phyloP scores from a whole-genome alignment of 495 filamentous ascomycete genomes.

The Lindgomyces ingoldianus region DNA sequence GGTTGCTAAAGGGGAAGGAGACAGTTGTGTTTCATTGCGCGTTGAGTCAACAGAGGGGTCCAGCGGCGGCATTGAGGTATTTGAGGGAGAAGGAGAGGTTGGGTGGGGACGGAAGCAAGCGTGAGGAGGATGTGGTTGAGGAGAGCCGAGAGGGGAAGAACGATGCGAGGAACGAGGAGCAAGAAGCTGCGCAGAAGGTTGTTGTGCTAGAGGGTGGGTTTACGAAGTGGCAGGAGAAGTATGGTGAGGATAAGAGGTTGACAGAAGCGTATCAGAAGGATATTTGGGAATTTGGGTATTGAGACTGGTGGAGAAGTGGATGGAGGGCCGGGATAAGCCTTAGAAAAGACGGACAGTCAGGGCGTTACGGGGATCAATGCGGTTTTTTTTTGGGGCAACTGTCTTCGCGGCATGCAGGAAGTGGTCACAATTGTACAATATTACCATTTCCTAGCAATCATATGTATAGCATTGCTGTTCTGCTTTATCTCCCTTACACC shows the following conservation, averaged over 20 bases:
- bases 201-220: conserved; percentile 85
- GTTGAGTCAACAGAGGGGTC: conserved; percentile 85
- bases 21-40: conserved; percentile 93
- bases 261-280: conserved; percentile 86
- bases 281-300: conserved; percentile 74
- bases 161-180: conserved; percentile 25
- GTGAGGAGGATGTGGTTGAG: conserved; percentile 53
- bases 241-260: conserved; percentile 71
- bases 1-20: conserved; percentile 73
- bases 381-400: too few species aligned
- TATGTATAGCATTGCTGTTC: too few species aligned
- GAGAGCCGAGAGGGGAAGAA: conserved; percentile 48
- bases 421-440: too few species aligned
- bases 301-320: too few species aligned
- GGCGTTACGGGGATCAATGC: too few species aligned
- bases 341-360: too few species aligned
- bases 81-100: conserved; percentile 62
- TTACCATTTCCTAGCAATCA: too few species aligned
- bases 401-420: too few species aligned
- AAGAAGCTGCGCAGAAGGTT: conserved; percentile 59
- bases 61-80: conserved; percentile 68
- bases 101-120: conserved; percentile 44
- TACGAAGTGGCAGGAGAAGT: conserved; percentile 87
- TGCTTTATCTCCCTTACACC: too few species aligned
- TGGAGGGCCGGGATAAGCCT: too few species aligned